Base-by-base conservation (phyloP, 257 asterid genomes). In the Solanum bulbocastanum region DNA sequence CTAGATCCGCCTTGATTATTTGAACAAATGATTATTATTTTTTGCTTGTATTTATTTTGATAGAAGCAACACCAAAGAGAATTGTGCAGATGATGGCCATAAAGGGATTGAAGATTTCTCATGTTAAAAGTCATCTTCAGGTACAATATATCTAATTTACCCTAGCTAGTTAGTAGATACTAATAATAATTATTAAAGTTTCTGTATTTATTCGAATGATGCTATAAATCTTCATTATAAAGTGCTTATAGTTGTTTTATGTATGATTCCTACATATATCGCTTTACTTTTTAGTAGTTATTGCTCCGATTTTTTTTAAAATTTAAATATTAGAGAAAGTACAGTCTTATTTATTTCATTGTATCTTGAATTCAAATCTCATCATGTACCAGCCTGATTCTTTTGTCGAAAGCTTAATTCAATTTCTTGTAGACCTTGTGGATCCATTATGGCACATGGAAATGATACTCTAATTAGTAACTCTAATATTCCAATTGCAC, bases 51-150 rank as follows among this genome's bases (percentile, higher is more conserved):
- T 9, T 42, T 44, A 15, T 9, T 42, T 27, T 72, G 27, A 33
- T 87, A 90, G 92, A 87, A 87, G 92, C 92, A 86, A 90, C 92
- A 37, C 92, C 92, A 7, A 90, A 90, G 88, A 60, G 89, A 78
- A 89, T 90, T 66, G 5, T 90, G 87, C 91, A 89, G 68, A 52
- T 66, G 89, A 90, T 90, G 92, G 92, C 58, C 3, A 89, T 89
- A 82, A 89, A 40, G 40, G 92, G 91, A 56, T 90, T 90, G 46
- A 68, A 86, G 44, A 87, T 89, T 86, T 90, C 91, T 82, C 92
- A 90, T 87, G 89, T 90, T 62, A 90, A 90, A 86, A 90, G 92
- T 39, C 92, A 90, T 87, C 90, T 90, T 68, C 92, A 90, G 92
- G 92, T 89, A 90, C 9, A 30, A 30, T 76, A 68, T 56, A 52